Conservation (phyloP, 2,329 filamentous ascomycete genomes). For the Arthrobotrys megalospora region DNA sequence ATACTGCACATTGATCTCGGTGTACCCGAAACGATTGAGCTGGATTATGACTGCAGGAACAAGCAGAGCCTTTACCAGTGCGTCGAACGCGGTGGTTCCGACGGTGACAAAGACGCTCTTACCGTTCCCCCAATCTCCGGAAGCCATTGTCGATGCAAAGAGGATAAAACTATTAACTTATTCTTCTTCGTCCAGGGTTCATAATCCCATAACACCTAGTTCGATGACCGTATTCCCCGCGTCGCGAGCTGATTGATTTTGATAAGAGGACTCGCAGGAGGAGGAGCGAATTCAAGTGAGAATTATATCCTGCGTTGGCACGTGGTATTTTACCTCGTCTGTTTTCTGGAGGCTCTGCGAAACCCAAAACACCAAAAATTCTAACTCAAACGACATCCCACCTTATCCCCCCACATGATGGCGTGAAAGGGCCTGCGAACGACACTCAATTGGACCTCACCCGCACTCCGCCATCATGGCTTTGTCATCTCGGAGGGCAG, state of each 20-base stretch:
- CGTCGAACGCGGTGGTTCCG: slow-evolving; percentile 86
- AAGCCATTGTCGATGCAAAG: slow-evolving; percentile 5
- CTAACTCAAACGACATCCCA: slow-evolving; percentile 46
- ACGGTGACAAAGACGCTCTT: slow-evolving; percentile 80
- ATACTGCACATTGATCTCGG: slow-evolving; percentile 83
- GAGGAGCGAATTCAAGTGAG: background rate
- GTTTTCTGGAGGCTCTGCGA: slow-evolving; percentile 37
- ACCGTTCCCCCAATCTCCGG: background rate
- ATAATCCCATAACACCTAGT: background rate
- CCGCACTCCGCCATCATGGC: slow-evolving; percentile 44
- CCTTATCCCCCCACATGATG: slow-evolving; percentile 33
- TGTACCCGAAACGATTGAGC: slow-evolving; percentile 76
- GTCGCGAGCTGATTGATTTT: background rate
- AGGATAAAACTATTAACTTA: background rate
- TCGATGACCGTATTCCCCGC: background rate
- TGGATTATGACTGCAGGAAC: slow-evolving; percentile 75
- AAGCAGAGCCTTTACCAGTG: slow-evolving; percentile 78
- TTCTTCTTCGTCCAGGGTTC: background rate
- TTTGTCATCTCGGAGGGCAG: slow-evolving; percentile 47
- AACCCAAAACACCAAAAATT: slow-evolving; percentile 46
- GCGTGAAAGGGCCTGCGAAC: slow-evolving; percentile 17
- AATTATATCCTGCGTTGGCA: slow-evolving; percentile 11
- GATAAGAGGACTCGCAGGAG: background rate
- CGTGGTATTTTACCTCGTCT: slow-evolving; percentile 51
- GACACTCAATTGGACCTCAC: slow-evolving; percentile 49